Base-by-base conservation (phyloP, 2,329 filamentous ascomycete genomes). In the Colletotrichum echinochloae region DNA sequence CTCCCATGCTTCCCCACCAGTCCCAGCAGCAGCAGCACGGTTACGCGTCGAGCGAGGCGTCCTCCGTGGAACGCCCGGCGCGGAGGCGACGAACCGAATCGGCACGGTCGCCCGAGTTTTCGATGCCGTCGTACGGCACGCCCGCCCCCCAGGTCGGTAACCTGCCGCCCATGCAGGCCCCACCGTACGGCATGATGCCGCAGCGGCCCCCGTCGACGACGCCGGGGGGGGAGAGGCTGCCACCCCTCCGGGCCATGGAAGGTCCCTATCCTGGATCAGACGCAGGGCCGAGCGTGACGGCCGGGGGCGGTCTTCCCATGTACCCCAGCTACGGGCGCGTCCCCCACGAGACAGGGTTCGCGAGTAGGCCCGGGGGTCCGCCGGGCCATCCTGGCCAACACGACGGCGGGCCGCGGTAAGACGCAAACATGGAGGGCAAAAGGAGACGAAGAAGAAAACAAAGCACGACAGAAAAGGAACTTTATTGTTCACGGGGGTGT, bases 181-280 rank as follows among this genome's bases (percentile, higher is more conserved):
- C 80, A 6, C 74, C 74, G 5, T 86, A 84, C 65, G 77, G 79
- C 9, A 73, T 76, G 33, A 78, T 79, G 23, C 79, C 74, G 5
- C 76, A 81, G 48, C 80, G 81, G 1, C 81, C 80, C n/a, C 76
- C 77, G 7, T 81, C 82, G 3, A 78, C 80, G 11, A 78, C 81
- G 1, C 77, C 78, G 1, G 79, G 80, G 6, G 79, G 79, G 16
- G 83, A 86, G 12, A 80, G 84, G 65, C 77, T 88, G 3, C 86
- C 86, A 5, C 85, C 86, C 2, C 74, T 88, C 46, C 80, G 85
- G 60, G 73, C 76, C 6, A 82, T 88, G 72, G 85, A 88, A 51
- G 78, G 79, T 5, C 73, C 74, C 1, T 76, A 60, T 18, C 51
- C 64, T 41, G 63, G 51, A 28, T 39, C 60, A 23, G 44, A 49